These are phyloP conservation scores for Nicotiana sylvestris DNA, from an alignment of 257 asterid genomes.

Conservation along the genomic window DNA sequence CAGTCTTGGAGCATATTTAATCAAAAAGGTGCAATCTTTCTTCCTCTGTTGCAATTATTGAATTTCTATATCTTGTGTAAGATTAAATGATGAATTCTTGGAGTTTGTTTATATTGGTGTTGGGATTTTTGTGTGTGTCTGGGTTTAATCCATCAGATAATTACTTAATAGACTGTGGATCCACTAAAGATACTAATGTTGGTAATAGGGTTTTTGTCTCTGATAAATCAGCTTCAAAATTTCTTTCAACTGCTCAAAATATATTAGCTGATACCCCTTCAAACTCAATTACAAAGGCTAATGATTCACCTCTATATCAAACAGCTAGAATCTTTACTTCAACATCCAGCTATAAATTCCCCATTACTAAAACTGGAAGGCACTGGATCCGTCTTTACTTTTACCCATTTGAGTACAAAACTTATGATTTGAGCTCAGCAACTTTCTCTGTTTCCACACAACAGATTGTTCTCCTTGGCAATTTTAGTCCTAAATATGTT, in stretches of 20 bases:
- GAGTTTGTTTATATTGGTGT: conserved; percentile 36
- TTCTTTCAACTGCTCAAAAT: conserved; percentile 42
- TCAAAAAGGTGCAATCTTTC: conserved; percentile 9
- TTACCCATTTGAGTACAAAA: conserved; percentile 27
- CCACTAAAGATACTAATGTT: conserved; percentile 36
- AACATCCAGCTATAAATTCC: conserved; percentile 48
- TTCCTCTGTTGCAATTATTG: not conserved
- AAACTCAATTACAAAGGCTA: conserved; percentile 36
- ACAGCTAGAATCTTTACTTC: conserved; percentile 57
- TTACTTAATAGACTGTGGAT: conserved; percentile 58
- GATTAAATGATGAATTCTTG: conserved; percentile 29
- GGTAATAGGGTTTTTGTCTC: conserved; percentile 47
- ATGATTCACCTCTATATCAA: conserved; percentile 39
- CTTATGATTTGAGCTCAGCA: conserved; percentile 45
- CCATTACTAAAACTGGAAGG: conserved; percentile 47
- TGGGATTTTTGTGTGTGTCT: conserved; percentile 33
- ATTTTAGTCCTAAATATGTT: conserved; percentile 36
- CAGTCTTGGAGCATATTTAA: conserved; percentile 1
- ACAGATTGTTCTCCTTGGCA: conserved; percentile 36
- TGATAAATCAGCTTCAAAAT: conserved; percentile 52
- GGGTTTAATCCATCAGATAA: conserved; percentile 50
- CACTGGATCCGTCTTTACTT: conserved; percentile 58
- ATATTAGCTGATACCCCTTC: conserved; percentile 42
- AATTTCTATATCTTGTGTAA: not conserved
- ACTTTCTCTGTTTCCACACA: conserved; percentile 55